phyloP scores from a whole-genome alignment of 352 stramenopile species.

The Globisporangium iwayamae region DNA sequence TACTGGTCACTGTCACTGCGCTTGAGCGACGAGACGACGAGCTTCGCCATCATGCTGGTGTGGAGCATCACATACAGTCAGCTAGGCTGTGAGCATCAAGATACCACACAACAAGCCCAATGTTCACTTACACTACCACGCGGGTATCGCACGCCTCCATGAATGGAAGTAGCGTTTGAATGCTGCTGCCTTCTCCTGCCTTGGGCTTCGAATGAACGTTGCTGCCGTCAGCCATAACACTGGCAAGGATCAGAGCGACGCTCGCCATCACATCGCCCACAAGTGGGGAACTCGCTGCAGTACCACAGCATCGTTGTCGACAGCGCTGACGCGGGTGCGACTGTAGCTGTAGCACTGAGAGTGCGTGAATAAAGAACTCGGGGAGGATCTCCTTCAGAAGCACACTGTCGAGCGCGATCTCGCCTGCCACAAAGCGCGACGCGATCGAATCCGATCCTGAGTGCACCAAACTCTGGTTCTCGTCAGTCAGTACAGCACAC shows the following conservation, averaged over 20 bases:
- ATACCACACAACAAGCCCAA: neutral
- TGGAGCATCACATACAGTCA: neutral
- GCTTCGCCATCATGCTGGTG: conserved; percentile 35
- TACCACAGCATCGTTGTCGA: conserved; percentile 32
- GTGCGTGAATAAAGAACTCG: conserved; percentile 33
- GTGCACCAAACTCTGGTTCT: conserved; percentile 6
- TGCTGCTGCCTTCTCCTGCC: neutral
- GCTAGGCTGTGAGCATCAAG: neutral
- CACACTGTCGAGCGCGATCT: conserved; percentile 25
- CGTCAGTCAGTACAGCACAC: neutral
- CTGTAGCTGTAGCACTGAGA: conserved; percentile 24
- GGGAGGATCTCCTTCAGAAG: conserved; percentile 23
- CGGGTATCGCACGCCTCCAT: conserved; percentile 40
- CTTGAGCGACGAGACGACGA: conserved; percentile 31
- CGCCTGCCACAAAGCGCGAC: conserved; percentile 29
- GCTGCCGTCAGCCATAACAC: conserved; percentile 1
- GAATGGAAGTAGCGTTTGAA: conserved; percentile 21
- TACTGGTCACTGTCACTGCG: conserved; percentile 27
- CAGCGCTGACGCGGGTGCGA: conserved; percentile 19
- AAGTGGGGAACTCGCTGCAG: conserved; percentile 21
- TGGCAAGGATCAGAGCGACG: conserved; percentile 27
- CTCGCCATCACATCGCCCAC: conserved; percentile 26
- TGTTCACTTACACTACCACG: conserved; percentile 37
- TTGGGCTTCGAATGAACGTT: neutral
- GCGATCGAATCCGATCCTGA: conserved; percentile 26